Percentiles rank a stretch among this genome's conserved stretches.
These are phyloP conservation scores for Aspergillus eucalypticola DNA, from an alignment of 2,329 filamentous ascomycete genomes.

Conservation along the genomic window DNA sequence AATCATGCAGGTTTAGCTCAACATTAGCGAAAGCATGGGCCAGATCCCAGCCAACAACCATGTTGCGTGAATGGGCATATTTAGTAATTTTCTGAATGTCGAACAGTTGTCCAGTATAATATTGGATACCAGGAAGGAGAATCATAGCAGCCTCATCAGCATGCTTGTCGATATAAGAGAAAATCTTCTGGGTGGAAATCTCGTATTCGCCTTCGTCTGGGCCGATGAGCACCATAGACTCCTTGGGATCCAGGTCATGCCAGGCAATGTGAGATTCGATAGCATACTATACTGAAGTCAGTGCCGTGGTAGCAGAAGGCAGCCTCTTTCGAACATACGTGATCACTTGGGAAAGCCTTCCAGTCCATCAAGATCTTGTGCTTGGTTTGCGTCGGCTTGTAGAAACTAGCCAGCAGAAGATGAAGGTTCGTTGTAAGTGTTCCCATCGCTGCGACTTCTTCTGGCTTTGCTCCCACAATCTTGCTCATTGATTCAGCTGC, in stretches of 20 bases:
- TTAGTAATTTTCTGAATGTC: conserved; percentile 77
- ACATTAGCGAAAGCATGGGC: conserved; percentile 85
- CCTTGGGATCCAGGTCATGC: conserved; percentile 65
- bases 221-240: conserved; percentile 72
- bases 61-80: conserved; percentile 67
- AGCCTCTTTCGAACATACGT: conserved; percentile 50
- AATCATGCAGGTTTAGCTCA: conserved; percentile 74
- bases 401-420: conserved; percentile 78
- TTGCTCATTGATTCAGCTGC: conserved; percentile 68
- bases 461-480: conserved; percentile 69
- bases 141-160: conserved; percentile 71
- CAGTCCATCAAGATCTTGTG: conserved; percentile 82
- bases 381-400: conserved; percentile 62
- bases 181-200: conserved; percentile 69
- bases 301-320: background rate
- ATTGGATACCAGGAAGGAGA: conserved; percentile 83
- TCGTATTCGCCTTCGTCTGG: conserved; percentile 58
- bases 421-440: conserved; percentile 80
- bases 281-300: conserved; percentile 61
- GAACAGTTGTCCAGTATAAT: conserved; percentile 84
- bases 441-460: conserved; percentile 83
- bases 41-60: conserved; percentile 80
- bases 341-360: conserved; percentile 85
- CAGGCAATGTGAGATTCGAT: conserved; percentile 76
- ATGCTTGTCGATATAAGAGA: conserved; percentile 71